phyloP scores from a whole-genome alignment of 176 grass and related monocot genomes.

The Thalia dealbata region DNA sequence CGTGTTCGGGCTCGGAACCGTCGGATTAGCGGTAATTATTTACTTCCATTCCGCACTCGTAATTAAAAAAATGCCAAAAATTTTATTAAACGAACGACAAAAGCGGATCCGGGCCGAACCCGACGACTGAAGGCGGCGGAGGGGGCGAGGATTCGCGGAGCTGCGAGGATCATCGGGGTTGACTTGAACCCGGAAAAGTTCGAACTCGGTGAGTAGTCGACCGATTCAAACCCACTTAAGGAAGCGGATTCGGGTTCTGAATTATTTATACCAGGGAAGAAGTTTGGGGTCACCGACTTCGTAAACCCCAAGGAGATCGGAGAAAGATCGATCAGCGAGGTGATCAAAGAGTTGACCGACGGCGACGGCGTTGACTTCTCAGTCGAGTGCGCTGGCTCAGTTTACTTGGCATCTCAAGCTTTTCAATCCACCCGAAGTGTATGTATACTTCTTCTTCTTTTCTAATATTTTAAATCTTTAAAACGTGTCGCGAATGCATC shows the following conservation, averaged over 20 bases:
- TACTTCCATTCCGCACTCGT: background rate
- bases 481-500: background rate
- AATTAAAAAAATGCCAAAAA: background rate
- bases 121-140: conserved; percentile 29
- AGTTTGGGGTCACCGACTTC: conserved; percentile 5
- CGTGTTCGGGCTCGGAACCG: conserved; percentile 56
- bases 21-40: conserved; percentile 65
- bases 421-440: conserved; percentile 45
- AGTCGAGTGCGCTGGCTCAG: conserved; percentile 81
- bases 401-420: conserved; percentile 56
- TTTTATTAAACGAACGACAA: background rate
- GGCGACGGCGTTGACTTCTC: conserved; percentile 65
- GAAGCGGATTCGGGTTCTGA: too few species aligned
- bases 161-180: conserved; percentile 35
- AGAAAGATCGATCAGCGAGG: conserved; percentile 5
- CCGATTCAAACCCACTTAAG: too few species aligned
- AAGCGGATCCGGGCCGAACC: background rate
- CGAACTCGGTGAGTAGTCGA: background rate
- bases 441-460: too few species aligned
- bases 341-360: conserved; percentile 63
- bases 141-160: conserved; percentile 32
- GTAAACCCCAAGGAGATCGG: conserved; percentile 10
- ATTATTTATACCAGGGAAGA: background rate
- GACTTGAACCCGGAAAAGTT: conserved; percentile 39
- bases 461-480: background rate